phyloP scores from a whole-genome alignment of 179 eudicot species.

The Beta lomatogona region DNA sequence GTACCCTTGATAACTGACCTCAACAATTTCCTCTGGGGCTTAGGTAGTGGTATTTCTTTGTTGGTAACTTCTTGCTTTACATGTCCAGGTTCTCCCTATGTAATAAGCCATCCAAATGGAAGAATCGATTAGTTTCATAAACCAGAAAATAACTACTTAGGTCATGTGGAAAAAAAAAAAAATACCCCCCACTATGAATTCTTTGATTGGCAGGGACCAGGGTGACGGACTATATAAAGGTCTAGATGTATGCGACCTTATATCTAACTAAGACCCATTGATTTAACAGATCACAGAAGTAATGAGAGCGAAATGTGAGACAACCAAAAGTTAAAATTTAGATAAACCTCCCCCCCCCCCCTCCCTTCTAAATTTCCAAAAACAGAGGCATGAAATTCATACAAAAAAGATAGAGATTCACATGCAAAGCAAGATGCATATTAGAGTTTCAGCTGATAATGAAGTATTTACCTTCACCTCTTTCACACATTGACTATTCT shows the following conservation, averaged over 20 bases:
- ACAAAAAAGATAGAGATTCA: neutral
- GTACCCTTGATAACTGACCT: slow-evolving; percentile 64
- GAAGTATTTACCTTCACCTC: slow-evolving; percentile 28
- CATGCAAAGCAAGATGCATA: slow-evolving; percentile 3
- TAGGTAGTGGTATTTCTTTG: slow-evolving; percentile 27
- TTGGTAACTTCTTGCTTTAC: slow-evolving; percentile 11
- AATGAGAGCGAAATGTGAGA: neutral
- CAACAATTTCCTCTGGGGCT: slow-evolving; percentile 47
- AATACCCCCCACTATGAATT: neutral
- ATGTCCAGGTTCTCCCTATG: slow-evolving; percentile 29
- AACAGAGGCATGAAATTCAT: neutral
- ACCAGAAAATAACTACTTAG: slow-evolving; percentile 6
- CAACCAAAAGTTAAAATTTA: no score
- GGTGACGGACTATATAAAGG: neutral
- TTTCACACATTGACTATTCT: slow-evolving; percentile 16
- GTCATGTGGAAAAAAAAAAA: neutral
- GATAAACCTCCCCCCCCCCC: no score
- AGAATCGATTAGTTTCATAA: neutral
- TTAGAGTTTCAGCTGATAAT: slow-evolving; percentile 8
- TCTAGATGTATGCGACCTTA: neutral
- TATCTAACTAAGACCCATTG: neutral
- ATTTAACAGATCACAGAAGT: no score
- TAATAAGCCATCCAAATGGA: neutral
- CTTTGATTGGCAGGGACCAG: neutral
- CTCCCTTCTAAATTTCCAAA: no score